Evolutionary conservation across 2,329 filamentous ascomycete species (phyloP).

Genomic region (Phoma sp.): DNA sequence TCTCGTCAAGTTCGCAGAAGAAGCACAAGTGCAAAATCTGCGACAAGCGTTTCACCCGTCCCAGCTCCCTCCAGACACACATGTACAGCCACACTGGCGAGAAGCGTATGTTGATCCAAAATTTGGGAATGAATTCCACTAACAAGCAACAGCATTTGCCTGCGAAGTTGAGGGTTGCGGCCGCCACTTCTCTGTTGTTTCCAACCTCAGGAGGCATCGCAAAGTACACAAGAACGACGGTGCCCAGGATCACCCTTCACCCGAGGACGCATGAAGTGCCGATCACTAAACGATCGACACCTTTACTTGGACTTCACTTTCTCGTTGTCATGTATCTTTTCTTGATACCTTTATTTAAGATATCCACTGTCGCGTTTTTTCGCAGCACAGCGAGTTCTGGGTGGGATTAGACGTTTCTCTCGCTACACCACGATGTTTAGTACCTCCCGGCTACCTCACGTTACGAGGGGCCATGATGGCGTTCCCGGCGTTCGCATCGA

Average conservation of each 20-base stretch:
- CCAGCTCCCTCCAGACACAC: conserved; percentile 93
- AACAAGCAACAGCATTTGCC: conserved; percentile 73
- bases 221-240: conserved; percentile 90
- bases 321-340: conserved; percentile 29
- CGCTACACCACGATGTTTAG: conserved; percentile 29
- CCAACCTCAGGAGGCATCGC: conserved; percentile 90
- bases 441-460: conserved; percentile 4
- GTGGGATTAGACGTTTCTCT: conserved; percentile 40
- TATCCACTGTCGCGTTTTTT: conserved; percentile 47
- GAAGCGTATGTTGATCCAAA: conserved; percentile 76
- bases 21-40: conserved; percentile 99
- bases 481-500: conserved; percentile 32
- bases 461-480: conserved; percentile 24
- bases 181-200: conserved; percentile 95
- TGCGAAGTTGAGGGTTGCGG: conserved; percentile 96
- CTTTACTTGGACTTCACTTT: conserved; percentile 22
- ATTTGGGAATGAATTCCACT: not conserved
- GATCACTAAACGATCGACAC: conserved; percentile 36
- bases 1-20: conserved; percentile 95
- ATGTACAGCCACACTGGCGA: conserved; percentile 99
- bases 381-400: conserved; percentile 32
- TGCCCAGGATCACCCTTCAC: conserved; percentile 55
- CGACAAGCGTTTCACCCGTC: conserved; percentile 95
- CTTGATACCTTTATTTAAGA: conserved; percentile 43
- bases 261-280: conserved; percentile 53